A percentile compares a stretch with the other conserved stretches of the same genome.
phyloP scores from a whole-genome alignment of 176 grass and related monocot species.

The Alopecurus myosuroides region DNA sequence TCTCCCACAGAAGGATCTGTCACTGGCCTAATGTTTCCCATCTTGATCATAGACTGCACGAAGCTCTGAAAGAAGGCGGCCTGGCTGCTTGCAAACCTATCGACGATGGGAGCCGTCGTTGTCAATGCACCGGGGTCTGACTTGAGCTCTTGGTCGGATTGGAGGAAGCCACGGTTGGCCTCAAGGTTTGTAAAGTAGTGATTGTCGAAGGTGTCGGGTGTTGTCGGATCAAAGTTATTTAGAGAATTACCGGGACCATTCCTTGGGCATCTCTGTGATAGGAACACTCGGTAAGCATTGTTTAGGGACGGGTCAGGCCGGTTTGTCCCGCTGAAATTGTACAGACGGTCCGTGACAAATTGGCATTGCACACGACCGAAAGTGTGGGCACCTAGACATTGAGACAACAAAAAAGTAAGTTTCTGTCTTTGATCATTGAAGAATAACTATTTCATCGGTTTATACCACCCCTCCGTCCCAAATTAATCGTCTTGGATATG shows the following conservation, averaged over 20 bases:
- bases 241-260: background rate
- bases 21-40: conserved; percentile 48
- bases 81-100: conserved; percentile 43
- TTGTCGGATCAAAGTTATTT: conserved; percentile 58
- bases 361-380: conserved; percentile 51
- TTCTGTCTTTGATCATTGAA: background rate
- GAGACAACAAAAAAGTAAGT: background rate
- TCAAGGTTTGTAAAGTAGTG: conserved; percentile 55
- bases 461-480: too few relatives aligned
- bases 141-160: conserved; percentile 66
- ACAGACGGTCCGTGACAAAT: conserved; percentile 35
- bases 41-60: conserved; percentile 53
- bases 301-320: conserved; percentile 43
- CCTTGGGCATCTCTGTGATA: conserved; percentile 32
- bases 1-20: conserved; percentile 24
- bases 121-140: background rate
- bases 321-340: conserved; percentile 52
- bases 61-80: conserved; percentile 48
- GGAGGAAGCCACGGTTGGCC: conserved; percentile 32
- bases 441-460: background rate
- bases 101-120: conserved; percentile 33
- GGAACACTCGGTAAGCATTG: background rate
- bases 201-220: conserved; percentile 44
- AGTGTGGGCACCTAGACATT: conserved; percentile 46
- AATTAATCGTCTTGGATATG: too few relatives aligned